A percentile compares a stretch with the other conserved stretches of the same genome.
Conservation (phyloP, 768 basidiomycete species). For the Arthromyces matolae region DNA sequence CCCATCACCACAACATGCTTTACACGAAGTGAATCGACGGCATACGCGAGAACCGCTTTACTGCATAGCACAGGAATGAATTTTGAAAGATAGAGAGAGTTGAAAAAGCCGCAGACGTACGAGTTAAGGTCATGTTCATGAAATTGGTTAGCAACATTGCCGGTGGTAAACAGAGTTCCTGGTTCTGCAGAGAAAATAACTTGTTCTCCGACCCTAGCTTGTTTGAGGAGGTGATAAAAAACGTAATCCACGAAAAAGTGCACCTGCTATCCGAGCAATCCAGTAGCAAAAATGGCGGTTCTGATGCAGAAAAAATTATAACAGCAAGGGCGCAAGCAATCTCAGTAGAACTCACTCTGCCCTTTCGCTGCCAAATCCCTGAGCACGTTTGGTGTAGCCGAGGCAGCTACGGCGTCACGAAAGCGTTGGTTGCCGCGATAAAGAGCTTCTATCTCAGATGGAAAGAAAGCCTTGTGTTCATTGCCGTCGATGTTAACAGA, state of each 20-base stretch:
- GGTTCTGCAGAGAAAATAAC: constrained; percentile 37
- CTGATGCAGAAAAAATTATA: neutral
- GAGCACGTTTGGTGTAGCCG: constrained; percentile 13
- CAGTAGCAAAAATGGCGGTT: constrained; percentile 37
- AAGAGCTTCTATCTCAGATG: constrained; percentile 16
- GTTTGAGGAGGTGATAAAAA: neutral
- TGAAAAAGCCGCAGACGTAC: constrained; percentile 21
- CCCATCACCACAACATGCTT: constrained; percentile 42
- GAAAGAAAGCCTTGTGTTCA: constrained; percentile 6
- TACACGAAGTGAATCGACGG: constrained; percentile 32
- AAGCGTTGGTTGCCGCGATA: constrained; percentile 17
- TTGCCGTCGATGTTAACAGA: neutral
- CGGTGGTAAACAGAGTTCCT: constrained; percentile 35
- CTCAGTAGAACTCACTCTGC: constrained; percentile 10
- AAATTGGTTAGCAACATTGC: constrained; percentile 41
- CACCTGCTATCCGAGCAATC: constrained; percentile 37
- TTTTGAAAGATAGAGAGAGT: neutral
- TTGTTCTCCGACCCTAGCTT: constrained; percentile 28
- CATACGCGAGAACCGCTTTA: constrained; percentile 36
- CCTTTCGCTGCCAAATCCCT: constrained; percentile 14
- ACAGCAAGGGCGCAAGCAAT: neutral
- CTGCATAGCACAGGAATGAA: constrained; percentile 13
- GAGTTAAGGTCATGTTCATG: constrained; percentile 31
- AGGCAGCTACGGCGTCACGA: constrained; percentile 12
- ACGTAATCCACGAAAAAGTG: neutral